phyloP scores from a whole-genome alignment of 495 filamentous ascomycete genomes.

The Podospora pseudocomata region DNA sequence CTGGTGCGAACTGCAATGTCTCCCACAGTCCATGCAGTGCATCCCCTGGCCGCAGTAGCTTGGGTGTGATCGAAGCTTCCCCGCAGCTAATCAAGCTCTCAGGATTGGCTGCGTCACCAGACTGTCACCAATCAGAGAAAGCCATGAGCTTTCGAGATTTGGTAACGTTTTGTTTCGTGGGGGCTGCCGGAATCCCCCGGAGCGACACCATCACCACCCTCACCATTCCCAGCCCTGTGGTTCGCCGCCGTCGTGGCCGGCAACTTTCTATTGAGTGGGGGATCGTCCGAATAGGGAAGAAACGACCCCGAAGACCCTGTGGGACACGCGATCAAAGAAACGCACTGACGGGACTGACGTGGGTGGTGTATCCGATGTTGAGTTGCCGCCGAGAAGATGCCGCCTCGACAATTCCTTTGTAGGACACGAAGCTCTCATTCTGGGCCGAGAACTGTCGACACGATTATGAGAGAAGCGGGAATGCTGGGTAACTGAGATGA shows the following conservation, averaged over 20 bases:
- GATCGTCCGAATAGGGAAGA: not conserved
- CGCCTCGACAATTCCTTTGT: not conserved
- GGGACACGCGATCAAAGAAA: not conserved
- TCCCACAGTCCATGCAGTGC: slow-evolving; percentile 16
- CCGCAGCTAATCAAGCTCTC: slow-evolving; percentile 21
- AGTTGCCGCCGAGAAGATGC: not conserved
- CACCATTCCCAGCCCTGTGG: not conserved
- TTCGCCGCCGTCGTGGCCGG: not conserved
- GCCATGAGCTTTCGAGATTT: slow-evolving; percentile 32
- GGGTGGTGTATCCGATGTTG: not conserved
- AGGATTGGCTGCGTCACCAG: slow-evolving; percentile 13
- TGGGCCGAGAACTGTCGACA: not conserved
- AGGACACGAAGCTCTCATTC: not conserved
- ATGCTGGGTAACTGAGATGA: not conserved
- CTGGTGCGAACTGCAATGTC: not conserved
- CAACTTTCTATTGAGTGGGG: not conserved
- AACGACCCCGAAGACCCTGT: not conserved
- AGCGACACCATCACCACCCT: not conserved
- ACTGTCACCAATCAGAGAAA: slow-evolving; percentile 24
- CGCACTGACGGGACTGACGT: not conserved
- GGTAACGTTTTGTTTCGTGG: slow-evolving; percentile 28
- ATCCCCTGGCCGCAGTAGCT: slow-evolving; percentile 26
- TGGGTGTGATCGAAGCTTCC: slow-evolving; percentile 24
- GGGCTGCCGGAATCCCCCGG: slow-evolving; percentile 11
- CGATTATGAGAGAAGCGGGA: not conserved